Conservation (phyloP, 2,329 filamentous ascomycete species). For the Alternaria sp. region DNA sequence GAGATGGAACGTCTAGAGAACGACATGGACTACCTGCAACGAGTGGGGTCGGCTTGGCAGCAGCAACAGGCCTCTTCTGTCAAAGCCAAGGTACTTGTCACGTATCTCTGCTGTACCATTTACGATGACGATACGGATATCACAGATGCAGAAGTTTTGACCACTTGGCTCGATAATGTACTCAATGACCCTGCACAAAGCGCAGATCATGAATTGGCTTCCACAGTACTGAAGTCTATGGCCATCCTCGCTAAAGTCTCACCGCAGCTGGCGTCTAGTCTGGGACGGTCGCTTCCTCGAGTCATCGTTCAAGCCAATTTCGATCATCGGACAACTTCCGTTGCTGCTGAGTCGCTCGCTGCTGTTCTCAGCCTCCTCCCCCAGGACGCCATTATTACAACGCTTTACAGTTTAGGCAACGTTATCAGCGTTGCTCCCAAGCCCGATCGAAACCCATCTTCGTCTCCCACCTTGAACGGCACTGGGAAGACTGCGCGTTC, state of each 20-base stretch:
- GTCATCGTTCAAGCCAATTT: conserved; percentile 88
- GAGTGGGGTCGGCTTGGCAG: conserved; percentile 81
- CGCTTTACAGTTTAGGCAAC: conserved; percentile 95
- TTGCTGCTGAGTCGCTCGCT: conserved; percentile 86
- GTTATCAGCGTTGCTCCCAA: conserved; percentile 78
- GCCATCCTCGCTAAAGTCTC: conserved; percentile 81
- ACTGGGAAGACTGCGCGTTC: conserved; percentile 55
- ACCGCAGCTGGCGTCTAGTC: conserved; percentile 74
- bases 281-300: conserved; percentile 81
- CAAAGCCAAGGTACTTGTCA: conserved; percentile 82
- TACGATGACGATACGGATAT: conserved; percentile 74
- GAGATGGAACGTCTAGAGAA: conserved; percentile 89
- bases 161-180: conserved; percentile 86
- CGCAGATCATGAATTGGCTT: conserved; percentile 78
- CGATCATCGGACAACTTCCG: conserved; percentile 71
- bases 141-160: conserved; percentile 79
- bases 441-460: conserved; percentile 59
- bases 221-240: conserved; percentile 81
- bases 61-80: conserved; percentile 86
- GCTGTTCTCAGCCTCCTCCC: conserved; percentile 83
- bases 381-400: conserved; percentile 93
- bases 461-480: conserved; percentile 60
- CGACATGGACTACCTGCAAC: conserved; percentile 86
- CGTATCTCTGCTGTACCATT: conserved; percentile 85
- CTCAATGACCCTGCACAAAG: conserved; percentile 83